Evolutionary conservation across 2,329 filamentous ascomycete species (phyloP).

Genomic region (Ceratocystis huliohia): DNA sequence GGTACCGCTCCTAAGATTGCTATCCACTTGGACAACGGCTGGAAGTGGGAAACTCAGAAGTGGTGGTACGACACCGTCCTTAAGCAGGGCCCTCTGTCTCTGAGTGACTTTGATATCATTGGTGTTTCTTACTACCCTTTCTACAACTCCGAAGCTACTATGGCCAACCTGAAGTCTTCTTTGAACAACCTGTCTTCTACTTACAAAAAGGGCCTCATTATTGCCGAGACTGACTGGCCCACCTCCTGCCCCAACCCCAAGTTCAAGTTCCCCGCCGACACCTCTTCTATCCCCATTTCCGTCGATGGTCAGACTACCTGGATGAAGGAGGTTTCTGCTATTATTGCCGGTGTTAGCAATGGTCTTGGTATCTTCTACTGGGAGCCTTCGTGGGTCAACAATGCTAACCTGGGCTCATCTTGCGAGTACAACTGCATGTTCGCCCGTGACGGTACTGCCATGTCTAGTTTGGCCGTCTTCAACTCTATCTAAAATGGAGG

Average conservation of each 20-base stretch:
- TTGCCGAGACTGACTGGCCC: constrained; percentile 62
- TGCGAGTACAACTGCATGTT: constrained; percentile 54
- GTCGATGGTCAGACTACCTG: constrained; percentile 50
- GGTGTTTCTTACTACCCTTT: constrained; percentile 65
- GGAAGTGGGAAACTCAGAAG: constrained; percentile 53
- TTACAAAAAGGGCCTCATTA: constrained; percentile 54
- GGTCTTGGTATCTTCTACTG: constrained; percentile 57
- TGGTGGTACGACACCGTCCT: constrained; percentile 52
- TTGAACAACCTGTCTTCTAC: constrained; percentile 46
- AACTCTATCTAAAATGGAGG: constrained; percentile 8
- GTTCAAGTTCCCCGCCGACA: constrained; percentile 48
- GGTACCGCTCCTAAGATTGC: constrained; percentile 51
- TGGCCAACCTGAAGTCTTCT: constrained; percentile 42
- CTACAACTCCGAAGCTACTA: constrained; percentile 47
- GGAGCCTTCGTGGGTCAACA: constrained; percentile 61
- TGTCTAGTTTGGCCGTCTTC: constrained; percentile 32
- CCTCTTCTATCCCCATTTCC: constrained; percentile 47
- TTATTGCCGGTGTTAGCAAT: constrained; percentile 40
- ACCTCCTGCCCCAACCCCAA: constrained; percentile 46
- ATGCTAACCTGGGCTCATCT: constrained; percentile 50
- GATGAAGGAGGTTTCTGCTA: constrained; percentile 44
- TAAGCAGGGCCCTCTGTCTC: constrained; percentile 35
- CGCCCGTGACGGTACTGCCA: constrained; percentile 39
- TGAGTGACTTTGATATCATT: constrained; percentile 55
- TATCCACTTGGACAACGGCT: constrained; percentile 66